A percentile compares a stretch with the other conserved stretches of the same genome.
phyloP scores from a whole-genome alignment of 352 stramenopile genomes.

The Phytophthora macrochlamydospora region DNA sequence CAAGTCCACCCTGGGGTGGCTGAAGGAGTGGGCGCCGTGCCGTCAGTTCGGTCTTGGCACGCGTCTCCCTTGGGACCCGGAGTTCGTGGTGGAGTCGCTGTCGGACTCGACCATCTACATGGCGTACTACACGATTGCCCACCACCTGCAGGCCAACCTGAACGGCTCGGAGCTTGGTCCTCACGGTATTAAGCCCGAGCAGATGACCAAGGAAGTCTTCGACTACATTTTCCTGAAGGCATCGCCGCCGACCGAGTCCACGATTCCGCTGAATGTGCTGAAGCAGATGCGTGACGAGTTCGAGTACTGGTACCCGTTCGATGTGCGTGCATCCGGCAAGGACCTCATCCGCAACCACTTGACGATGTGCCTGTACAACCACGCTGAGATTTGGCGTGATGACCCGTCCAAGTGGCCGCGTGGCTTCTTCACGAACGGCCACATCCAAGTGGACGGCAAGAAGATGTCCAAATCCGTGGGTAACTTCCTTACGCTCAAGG shows the following conservation, averaged over 20 bases:
- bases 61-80: constrained; percentile 97
- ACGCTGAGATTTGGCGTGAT: constrained; percentile 99
- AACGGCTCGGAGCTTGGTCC: constrained; percentile 92
- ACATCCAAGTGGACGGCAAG: constrained; percentile 96
- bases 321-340: constrained; percentile 97
- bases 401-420: constrained; percentile 97
- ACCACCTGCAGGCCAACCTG: constrained; percentile 97
- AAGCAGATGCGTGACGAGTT: constrained; percentile 97
- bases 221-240: constrained; percentile 98
- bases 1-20: constrained; percentile 97
- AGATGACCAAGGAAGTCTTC: constrained; percentile 97
- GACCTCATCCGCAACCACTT: constrained; percentile 99
- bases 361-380: constrained; percentile 99
- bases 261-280: constrained; percentile 90
- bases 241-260: constrained; percentile 80
- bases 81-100: constrained; percentile 99
- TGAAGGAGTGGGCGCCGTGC: constrained; percentile 99
- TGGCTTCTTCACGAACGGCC: constrained; percentile 99
- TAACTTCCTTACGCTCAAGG: constrained; percentile 99
- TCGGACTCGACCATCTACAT: constrained; percentile 99
- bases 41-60: constrained; percentile 97
- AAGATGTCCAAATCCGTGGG: constrained; percentile 99
- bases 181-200: constrained; percentile 80
- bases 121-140: constrained; percentile 99
- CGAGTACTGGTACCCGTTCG: constrained; percentile 99